Evolutionary conservation across 192 early-diverging fungal genomes (phyloP).

Genomic region (Coemansia sp.): DNA sequence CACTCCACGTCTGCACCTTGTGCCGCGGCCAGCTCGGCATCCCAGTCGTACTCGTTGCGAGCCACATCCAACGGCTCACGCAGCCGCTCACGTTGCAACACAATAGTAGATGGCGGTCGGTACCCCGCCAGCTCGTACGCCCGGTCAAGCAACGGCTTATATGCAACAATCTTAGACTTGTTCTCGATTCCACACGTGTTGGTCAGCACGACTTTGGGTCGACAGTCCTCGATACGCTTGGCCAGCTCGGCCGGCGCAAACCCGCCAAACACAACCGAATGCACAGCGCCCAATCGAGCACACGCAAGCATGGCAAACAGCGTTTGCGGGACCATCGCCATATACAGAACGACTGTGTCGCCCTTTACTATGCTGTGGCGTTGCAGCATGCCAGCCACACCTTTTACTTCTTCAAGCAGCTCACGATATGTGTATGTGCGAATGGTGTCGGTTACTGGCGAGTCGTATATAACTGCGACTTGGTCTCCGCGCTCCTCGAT

Average conservation of each 20-base stretch:
- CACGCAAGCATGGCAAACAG: slow-evolving; percentile 84
- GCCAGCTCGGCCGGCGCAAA: slow-evolving; percentile 76
- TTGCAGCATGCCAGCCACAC: slow-evolving; percentile 63
- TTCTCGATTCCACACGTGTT: slow-evolving; percentile 82
- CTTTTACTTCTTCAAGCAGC: slow-evolving; percentile 66
- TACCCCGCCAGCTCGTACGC: slow-evolving; percentile 61
- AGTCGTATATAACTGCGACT: slow-evolving; percentile 74
- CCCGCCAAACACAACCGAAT: slow-evolving; percentile 81
- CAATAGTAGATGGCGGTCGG: slow-evolving; percentile 53
- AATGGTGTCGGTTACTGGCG: slow-evolving; percentile 61
- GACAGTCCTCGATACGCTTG: slow-evolving; percentile 80
- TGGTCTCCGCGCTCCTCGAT: slow-evolving; percentile 61
- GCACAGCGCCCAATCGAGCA: slow-evolving; percentile 78
- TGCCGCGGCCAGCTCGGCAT: slow-evolving; percentile 48
- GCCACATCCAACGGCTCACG: slow-evolving; percentile 52
- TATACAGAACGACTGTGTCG: slow-evolving; percentile 78
- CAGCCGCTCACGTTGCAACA: slow-evolving; percentile 67
- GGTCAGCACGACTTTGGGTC: slow-evolving; percentile 72
- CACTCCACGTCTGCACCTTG: slow-evolving; percentile 52
- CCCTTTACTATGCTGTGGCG: slow-evolving; percentile 65
- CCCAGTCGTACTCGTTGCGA: slow-evolving; percentile 49
- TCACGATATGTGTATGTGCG: slow-evolving; percentile 64
- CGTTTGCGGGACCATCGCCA: slow-evolving; percentile 83
- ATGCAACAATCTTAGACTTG: slow-evolving; percentile 63
- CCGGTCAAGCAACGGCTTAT: slow-evolving; percentile 77